Evolutionary conservation across 73 alveolate species (phyloP).

Genomic region (Symbiodinium natans): DNA sequence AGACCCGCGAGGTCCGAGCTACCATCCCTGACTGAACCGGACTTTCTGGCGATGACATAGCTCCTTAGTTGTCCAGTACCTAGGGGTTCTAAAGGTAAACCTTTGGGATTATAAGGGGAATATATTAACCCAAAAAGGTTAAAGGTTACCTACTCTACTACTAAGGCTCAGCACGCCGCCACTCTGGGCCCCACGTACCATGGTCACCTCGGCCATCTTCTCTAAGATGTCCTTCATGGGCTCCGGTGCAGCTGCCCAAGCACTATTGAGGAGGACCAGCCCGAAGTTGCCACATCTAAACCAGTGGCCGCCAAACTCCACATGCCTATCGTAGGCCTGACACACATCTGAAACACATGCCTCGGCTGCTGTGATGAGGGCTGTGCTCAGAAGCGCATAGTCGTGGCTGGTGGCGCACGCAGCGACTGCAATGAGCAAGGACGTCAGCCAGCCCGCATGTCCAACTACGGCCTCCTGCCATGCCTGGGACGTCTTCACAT

Average conservation of each 20-base stretch:
- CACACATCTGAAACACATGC: not conserved
- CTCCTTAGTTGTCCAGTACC: not conserved
- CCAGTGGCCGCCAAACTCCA: not conserved
- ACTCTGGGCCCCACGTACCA: constrained; percentile 69
- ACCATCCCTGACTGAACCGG: no score
- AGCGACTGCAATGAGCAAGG: not conserved
- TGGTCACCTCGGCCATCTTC: constrained; percentile 51
- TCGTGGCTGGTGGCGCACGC: not conserved
- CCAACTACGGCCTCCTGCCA: not conserved
- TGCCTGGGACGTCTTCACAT: not conserved
- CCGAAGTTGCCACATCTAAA: constrained; percentile 62
- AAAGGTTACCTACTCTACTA: no score
- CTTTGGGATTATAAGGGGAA: no score
- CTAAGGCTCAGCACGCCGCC: constrained; percentile 67
- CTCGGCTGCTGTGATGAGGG: constrained; percentile 16
- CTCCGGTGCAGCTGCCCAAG: constrained; percentile 43
- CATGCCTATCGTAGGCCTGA: not conserved
- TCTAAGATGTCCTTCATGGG: constrained; percentile 39
- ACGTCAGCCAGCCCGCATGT: constrained; percentile 25
- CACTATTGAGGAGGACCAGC: constrained; percentile 28
- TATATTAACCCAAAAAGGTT: no score
- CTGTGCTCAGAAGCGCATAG: not conserved
- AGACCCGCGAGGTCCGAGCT: not conserved
- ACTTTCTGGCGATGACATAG: no score
- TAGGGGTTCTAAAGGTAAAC: not conserved